Base-by-base conservation (phyloP, 2,329 filamentous ascomycete genomes). In the Epichloe coenophiala region DNA sequence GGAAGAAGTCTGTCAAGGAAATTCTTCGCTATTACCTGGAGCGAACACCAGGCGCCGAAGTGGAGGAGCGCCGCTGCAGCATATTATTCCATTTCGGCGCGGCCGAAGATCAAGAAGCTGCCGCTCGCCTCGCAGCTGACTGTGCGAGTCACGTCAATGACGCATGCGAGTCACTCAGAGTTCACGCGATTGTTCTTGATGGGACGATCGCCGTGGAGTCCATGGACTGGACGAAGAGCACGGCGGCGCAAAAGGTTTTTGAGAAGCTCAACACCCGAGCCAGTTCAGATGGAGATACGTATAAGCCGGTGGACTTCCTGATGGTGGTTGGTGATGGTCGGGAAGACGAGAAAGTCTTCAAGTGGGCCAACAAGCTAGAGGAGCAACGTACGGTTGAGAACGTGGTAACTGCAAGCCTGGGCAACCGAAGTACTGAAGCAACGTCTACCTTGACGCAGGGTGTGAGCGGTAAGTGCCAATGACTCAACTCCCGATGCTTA, bases 101-200 rank as follows among this genome's bases (percentile, higher is more conserved):
- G 49, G 84, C 86, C 2, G 85, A 88, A 51, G 88, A 96, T 62
- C 79, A 79, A 52, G 80, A 84, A 48, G 77, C 79, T 23, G 90
- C 90, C 0, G 75, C 78, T 52, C 82, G 88, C 19, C 85, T 90
- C 59, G 91, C 89, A 0, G 86, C 84, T 19, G 91, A 97, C 63
- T 95, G 89, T 61, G 88, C 88, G 0, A 90, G 87, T 55, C 90
- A 96, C 60, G 93, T 97, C 72, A 97, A 97, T 62, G 90, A 95
- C 62, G 86, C 88, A 0, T 95, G 89, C 63, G 84, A 88, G 62
- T 80, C 77, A 50, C 87, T 94, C 66, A 78, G 82, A 35, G 85
- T 97, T 4, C 88, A 89, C 61, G 91, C 91, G 5, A 79, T 95
- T 17, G 84, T 86, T 1, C 73, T 88, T 13, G 86, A 93, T 51